Evolutionary conservation across 148 eudicot genomes (phyloP), one percentile per base, ranked within the genome.

Genomic region (Linanthus parryae): DNA sequence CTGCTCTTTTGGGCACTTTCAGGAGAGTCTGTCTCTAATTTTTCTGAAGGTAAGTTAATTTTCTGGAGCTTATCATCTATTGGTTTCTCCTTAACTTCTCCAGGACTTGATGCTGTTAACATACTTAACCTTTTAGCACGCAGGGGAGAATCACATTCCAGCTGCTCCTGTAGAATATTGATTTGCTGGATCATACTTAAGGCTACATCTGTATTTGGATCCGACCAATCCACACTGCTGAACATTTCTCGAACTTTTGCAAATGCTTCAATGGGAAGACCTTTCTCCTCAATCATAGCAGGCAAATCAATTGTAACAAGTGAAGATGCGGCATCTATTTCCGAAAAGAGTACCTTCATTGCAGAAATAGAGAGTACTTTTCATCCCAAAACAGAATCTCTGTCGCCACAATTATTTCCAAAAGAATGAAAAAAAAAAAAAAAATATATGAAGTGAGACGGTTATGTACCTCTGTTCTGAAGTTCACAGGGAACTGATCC

Each of bases 221-320:
- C 82, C 13, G 61, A 52, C 88, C 82, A 87, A 57, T 87, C 91
- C 54, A 78, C 80, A 13, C 40, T 68, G 73, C 64, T 78, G 61
- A 83, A 81, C 22, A 74, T 72, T 62, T 88, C 88, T 43, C 77
- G 75, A 49, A 76, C 82, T 62, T 69, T 74, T 26, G 70, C 73
- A 70, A 81, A 88, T 65, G 92, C 92, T 75, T 86, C 88, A 52
- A 75, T 55, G 20, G 85, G 85, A 53, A 80, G 85, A 64, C 84
- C 88, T 63, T 71, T 71, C 64, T 69, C 88, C 44, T 71, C 81
- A 35, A 24, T 30, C n/a, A n/a, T n/a, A 57, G 46, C 62, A 52
- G 81, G 72, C 57, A 58, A 46, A 57, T 70, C 73, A 40, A 75
- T 33, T 31, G 62, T 30, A 31, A 53, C 33, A 35, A 52, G 55